phyloP scores from a whole-genome alignment of 768 basidiomycete species.

The Termitomyces sp. region DNA sequence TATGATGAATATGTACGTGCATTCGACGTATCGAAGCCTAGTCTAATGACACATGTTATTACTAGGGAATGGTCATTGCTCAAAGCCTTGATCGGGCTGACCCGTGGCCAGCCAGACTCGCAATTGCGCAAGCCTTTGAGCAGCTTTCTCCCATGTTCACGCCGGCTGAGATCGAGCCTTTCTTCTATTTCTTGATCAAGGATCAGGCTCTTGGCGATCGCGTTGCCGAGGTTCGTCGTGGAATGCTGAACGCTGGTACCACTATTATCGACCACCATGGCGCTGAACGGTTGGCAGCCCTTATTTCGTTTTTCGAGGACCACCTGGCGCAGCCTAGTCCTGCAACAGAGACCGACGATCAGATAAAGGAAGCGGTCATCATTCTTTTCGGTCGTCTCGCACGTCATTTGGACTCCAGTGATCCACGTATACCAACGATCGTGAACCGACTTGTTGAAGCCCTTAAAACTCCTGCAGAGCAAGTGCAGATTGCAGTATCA shows the following conservation, averaged over 20 bases:
- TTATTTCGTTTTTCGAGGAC: conserved; percentile 79
- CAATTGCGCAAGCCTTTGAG: conserved; percentile 64
- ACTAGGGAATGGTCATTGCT: conserved; percentile 88
- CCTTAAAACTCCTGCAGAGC: conserved; percentile 89
- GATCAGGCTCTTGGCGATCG: conserved; percentile 87
- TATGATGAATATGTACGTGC: conserved; percentile 83
- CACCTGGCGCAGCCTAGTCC: conserved; percentile 54
- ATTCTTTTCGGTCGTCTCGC: conserved; percentile 93
- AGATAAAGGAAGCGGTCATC: conserved; percentile 91
- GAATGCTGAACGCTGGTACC: conserved; percentile 84
- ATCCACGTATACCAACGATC: conserved; percentile 72
- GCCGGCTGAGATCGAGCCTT: conserved; percentile 51
- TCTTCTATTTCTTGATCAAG: conserved; percentile 85
- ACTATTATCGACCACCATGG: conserved; percentile 83
- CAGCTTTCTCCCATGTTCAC: conserved; percentile 63
- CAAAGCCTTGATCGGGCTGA: conserved; percentile 82
- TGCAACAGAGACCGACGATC: conserved; percentile 71
- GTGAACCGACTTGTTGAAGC: conserved; percentile 85
- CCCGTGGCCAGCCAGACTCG: conserved; percentile 81
- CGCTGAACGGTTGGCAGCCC: conserved; percentile 54
- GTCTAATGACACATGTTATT: neutral
- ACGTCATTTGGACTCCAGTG: conserved; percentile 73
- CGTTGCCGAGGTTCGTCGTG: conserved; percentile 70
- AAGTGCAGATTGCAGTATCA: conserved; percentile 94
- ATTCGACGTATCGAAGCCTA: neutral